Evolutionary conservation across 2,329 filamentous ascomycete species (phyloP).

Genomic region (Talaromyces funiculosus): DNA sequence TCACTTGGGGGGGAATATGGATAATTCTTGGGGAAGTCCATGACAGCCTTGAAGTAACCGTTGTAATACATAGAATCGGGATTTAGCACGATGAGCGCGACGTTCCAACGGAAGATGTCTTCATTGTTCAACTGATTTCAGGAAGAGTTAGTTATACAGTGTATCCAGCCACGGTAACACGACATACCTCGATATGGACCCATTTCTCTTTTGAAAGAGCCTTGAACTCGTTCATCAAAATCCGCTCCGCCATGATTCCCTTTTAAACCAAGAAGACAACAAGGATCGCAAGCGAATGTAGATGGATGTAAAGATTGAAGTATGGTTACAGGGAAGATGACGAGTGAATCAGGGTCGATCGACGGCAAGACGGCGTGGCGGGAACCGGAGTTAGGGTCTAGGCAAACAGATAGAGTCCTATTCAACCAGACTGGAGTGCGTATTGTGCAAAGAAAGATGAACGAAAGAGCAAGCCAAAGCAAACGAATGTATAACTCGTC

Average conservation of each 20-base stretch:
- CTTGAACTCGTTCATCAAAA: conserved; percentile 84
- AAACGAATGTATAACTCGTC: neutral
- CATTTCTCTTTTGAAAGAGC: conserved; percentile 82
- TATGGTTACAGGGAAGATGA: neutral
- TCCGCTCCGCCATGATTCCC: conserved; percentile 54
- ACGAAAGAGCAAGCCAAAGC: neutral
- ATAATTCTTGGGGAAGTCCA: conserved; percentile 84
- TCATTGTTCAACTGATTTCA: conserved; percentile 62
- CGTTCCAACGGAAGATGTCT: conserved; percentile 81
- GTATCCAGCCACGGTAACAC: neutral
- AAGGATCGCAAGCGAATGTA: neutral
- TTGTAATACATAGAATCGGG: conserved; percentile 87
- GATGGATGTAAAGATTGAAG: neutral
- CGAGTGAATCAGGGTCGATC: neutral
- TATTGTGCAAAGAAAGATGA: neutral
- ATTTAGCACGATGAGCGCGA: conserved; percentile 89
- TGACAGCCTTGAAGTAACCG: conserved; percentile 84
- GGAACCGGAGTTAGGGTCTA: neutral
- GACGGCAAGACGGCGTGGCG: neutral
- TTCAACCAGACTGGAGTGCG: neutral
- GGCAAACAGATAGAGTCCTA: neutral
- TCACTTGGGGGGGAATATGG: conserved; percentile 73
- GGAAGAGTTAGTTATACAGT: neutral
- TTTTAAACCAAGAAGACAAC: neutral
- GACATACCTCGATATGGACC: conserved; percentile 76